Base-by-base conservation (phyloP, 2,329 filamentous ascomycete species). In the Pseudogymnoascus sp. region DNA sequence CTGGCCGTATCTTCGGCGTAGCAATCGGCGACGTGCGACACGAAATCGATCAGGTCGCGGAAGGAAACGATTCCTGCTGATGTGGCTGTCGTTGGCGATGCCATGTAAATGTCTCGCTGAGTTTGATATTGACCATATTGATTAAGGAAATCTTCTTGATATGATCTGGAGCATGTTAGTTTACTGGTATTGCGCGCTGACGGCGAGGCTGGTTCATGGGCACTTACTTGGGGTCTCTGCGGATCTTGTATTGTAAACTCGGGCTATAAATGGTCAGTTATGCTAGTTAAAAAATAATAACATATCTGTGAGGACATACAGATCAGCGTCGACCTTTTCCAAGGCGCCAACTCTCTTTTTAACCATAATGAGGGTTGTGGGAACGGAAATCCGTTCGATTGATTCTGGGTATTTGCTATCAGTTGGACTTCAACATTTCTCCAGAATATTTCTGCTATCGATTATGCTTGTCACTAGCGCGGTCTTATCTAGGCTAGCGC, bases 81-180 rank as follows among this genome's bases (percentile, higher is more conserved):
- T 63, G 90, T 90, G 61, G 89, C 88, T 8, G 88, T 88, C 12
- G 87, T 82, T 5, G 95, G 95, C 59, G 91, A 89, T 43, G 89
- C 85, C 71, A 96, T 83, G 77, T 97, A 97, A 69, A 97, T 91
- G 72, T 96, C 91, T 65, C 90, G 87, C 74, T 96, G 90, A 23
- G 90, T 88, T 75, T 93, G 88, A 82, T 97, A 97, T 75, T 96
- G 93, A 73, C 88, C 86, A 82, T 91, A 96, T 76, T 97, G 91
- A 72, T 88, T 88, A 68, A 87, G 78, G 72, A 96, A 96, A 72
- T 97, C 93, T 68, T 96, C 90, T 66, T 88, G 84, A 77, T 97
- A 97, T 2, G 92, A 96, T 71, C 87, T 90, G 31, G 42, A 59
- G 49, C 40, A 43, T 61, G 36, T 25, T 62, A 65, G 46, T 66